Evolutionary conservation across 148 eudicot genomes (phyloP).

Genomic region (Nepenthes gracilis): DNA sequence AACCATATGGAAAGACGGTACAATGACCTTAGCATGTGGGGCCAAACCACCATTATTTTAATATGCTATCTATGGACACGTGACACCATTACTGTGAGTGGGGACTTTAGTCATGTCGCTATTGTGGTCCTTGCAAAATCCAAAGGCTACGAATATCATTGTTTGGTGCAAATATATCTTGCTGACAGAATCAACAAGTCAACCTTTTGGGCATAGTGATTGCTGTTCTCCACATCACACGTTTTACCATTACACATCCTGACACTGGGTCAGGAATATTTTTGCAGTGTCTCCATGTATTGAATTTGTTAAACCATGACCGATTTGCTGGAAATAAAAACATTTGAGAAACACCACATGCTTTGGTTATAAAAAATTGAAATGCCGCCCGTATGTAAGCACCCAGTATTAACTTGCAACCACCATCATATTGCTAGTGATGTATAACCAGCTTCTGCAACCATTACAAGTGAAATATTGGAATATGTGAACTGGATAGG

Average conservation of each 20-base stretch:
- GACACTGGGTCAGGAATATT: conserved; percentile 20
- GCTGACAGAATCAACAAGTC: conserved; percentile 24
- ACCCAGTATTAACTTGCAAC: no score
- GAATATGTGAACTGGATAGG: no score
- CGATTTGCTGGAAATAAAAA: no score
- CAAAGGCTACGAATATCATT: conserved; percentile 1
- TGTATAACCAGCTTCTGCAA: no score
- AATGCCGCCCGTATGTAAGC: no score
- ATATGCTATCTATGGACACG: neutral
- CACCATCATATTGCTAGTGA: no score
- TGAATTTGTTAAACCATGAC: neutral
- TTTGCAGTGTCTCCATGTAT: neutral
- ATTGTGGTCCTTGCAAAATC: conserved; percentile 7
- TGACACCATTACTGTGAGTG: neutral
- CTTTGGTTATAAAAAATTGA: no score
- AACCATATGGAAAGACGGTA: conserved; percentile 1
- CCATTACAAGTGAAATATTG: no score
- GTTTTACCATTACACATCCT: conserved; percentile 8
- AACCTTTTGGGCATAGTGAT: conserved; percentile 30
- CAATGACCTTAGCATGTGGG: no score
- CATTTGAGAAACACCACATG: no score
- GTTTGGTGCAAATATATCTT: neutral
- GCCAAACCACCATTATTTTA: neutral
- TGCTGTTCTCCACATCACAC: conserved; percentile 27
- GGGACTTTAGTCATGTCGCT: neutral